Evolutionary conservation across 177 flowering plant genomes (phyloP).

Genomic region (Viscum album): DNA sequence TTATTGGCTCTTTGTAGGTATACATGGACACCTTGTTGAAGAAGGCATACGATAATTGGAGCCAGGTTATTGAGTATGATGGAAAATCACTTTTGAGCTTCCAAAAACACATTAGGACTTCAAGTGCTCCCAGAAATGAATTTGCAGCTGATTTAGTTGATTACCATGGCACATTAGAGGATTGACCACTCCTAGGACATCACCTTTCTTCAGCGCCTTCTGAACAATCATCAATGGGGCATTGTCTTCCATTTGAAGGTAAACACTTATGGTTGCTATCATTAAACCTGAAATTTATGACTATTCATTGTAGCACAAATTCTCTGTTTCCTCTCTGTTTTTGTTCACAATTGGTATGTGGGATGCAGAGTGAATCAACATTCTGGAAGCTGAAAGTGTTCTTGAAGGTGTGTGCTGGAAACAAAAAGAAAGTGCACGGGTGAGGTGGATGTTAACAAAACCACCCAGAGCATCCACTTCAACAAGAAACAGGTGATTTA

Average conservation of each 20-base stretch:
- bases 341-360: too few relatives aligned
- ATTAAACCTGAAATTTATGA: too few relatives aligned
- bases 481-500: too few relatives aligned
- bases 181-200: constrained; percentile 14
- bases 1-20: constrained; percentile 18
- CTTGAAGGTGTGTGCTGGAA: too few relatives aligned
- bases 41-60: constrained; percentile 38
- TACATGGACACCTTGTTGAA: constrained; percentile 31
- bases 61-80: constrained; percentile 31
- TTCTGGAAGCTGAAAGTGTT: too few relatives aligned
- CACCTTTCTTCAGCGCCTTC: constrained; percentile 19
- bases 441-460: too few relatives aligned
- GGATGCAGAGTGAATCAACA: too few relatives aligned
- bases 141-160: constrained; percentile 12
- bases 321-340: too few relatives aligned
- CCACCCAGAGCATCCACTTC: too few relatives aligned
- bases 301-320: too few relatives aligned
- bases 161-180: constrained; percentile 19
- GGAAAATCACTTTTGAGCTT: constrained; percentile 27
- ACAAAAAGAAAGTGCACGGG: too few relatives aligned
- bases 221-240: constrained; percentile 20
- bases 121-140: constrained; percentile 19
- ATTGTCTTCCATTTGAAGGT: constrained; percentile 24
- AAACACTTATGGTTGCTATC: not conserved
- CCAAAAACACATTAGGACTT: constrained; percentile 18